phyloP scores from a whole-genome alignment of 106 monocot genomes.

The Dioscorea dumetorum region DNA sequence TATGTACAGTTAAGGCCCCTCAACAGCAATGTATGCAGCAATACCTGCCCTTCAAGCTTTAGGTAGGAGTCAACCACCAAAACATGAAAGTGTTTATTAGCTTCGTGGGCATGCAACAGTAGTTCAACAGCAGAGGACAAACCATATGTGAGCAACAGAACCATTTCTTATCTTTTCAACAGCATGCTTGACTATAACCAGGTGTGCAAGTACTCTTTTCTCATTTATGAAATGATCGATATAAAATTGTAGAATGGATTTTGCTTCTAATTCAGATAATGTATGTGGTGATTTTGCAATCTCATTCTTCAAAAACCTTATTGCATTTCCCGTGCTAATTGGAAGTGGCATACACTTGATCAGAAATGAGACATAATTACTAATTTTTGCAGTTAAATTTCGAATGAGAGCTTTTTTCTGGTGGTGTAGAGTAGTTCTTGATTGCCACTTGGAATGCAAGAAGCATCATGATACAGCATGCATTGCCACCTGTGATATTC shows the following conservation, averaged over 20 bases:
- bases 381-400: conserved; percentile 77
- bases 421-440: conserved; percentile 66
- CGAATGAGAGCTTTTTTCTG: conserved; percentile 61
- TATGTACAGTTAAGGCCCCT: conserved; percentile 91
- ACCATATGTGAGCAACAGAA: conserved; percentile 76
- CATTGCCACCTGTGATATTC: conserved; percentile 81
- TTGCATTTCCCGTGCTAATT: conserved; percentile 96
- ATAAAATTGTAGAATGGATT: conserved; percentile 72
- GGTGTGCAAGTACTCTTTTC: conserved; percentile 84
- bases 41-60: conserved; percentile 76
- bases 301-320: conserved; percentile 78
- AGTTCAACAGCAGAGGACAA: conserved; percentile 87
- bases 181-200: conserved; percentile 80
- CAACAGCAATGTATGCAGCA: conserved; percentile 61
- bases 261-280: conserved; percentile 73
- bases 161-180: conserved; percentile 86
- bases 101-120: conserved; percentile 58
- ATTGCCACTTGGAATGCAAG: conserved; percentile 80
- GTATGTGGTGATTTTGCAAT: conserved; percentile 64
- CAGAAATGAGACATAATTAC: conserved; percentile 87
- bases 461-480: conserved; percentile 89
- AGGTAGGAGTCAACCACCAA: conserved; percentile 87
- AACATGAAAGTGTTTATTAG: conserved; percentile 72
- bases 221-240: conserved; percentile 88
- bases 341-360: conserved; percentile 91